phyloP scores from a whole-genome alignment of 495 filamentous ascomycete genomes.

The Friedmanniomyces endolithicus region DNA sequence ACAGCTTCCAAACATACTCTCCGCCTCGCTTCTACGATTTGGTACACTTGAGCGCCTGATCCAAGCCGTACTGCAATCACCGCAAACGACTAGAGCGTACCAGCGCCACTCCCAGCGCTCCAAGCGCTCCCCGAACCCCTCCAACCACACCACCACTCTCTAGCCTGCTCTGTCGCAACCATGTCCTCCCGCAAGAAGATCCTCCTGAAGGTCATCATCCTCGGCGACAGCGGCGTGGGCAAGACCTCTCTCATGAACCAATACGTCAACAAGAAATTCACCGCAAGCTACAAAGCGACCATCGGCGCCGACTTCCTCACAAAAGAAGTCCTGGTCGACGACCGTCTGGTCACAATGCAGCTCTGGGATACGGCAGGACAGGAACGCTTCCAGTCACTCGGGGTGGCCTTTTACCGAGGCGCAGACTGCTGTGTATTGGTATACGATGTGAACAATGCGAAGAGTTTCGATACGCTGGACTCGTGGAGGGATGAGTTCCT shows the following conservation, averaged over 20 bases:
- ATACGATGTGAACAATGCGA: constrained; percentile 97
- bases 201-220: constrained; percentile 94
- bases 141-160: background rate
- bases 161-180: constrained; percentile 15
- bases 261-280: constrained; percentile 99
- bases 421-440: constrained; percentile 98
- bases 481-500: constrained; percentile 98
- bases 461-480: constrained; percentile 96
- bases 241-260: constrained; percentile 99
- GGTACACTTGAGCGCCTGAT: background rate
- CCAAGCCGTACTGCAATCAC: background rate
- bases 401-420: constrained; percentile 95
- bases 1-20: background rate
- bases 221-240: constrained; percentile 94
- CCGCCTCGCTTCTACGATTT: background rate
- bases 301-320: constrained; percentile 98
- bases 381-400: constrained; percentile 93
- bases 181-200: constrained; percentile 98
- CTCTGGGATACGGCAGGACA: constrained; percentile 98
- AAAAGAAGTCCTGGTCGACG: constrained; percentile 94
- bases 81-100: background rate
- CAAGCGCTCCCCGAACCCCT: background rate
- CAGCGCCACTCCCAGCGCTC: background rate
- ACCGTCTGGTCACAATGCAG: constrained; percentile 97
- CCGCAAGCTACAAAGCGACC: constrained; percentile 97